phyloP scores from a whole-genome alignment of 306 rosid genomes.

The Myrica gale region DNA sequence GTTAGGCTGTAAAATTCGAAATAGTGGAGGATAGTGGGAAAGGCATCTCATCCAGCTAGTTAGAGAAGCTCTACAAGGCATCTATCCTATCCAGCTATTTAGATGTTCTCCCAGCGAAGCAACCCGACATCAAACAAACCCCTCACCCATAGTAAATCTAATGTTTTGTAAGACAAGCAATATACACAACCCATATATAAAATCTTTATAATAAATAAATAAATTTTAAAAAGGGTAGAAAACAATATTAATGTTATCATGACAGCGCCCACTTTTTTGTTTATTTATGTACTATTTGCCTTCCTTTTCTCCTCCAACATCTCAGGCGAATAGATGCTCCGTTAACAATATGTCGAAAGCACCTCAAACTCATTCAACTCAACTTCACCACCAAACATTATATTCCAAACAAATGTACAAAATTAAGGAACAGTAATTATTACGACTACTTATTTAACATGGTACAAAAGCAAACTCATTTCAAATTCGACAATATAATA shows the following conservation, averaged over 20 bases:
- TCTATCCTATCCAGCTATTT: constrained; percentile 46
- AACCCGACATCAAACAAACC: constrained; percentile 20
- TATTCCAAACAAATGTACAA: too few species aligned
- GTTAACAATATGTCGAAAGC: not conserved
- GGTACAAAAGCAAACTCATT: too few species aligned
- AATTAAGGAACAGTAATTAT: too few species aligned
- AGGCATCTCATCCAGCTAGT: constrained; percentile 49
- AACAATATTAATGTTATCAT: constrained; percentile 33
- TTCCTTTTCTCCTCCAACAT: not conserved
- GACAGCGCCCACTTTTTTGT: constrained; percentile 30
- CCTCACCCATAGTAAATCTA: constrained; percentile 8
- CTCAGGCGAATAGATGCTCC: not conserved
- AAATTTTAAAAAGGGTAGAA: not conserved
- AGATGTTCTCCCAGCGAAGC: constrained; percentile 43
- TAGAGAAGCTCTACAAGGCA: constrained; percentile 45
- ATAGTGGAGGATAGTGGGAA: constrained; percentile 48
- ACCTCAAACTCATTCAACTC: not conserved
- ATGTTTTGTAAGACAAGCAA: constrained; percentile 36
- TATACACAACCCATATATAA: constrained; percentile 12
- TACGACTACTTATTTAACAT: too few species aligned
- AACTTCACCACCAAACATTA: too few species aligned
- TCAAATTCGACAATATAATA: too few species aligned
- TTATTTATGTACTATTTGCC: constrained; percentile 2
- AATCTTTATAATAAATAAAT: not conserved
- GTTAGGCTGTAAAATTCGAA: constrained; percentile 52